Conservation (phyloP, 257 asterid species). For the Oldenlandia corymbosa region DNA sequence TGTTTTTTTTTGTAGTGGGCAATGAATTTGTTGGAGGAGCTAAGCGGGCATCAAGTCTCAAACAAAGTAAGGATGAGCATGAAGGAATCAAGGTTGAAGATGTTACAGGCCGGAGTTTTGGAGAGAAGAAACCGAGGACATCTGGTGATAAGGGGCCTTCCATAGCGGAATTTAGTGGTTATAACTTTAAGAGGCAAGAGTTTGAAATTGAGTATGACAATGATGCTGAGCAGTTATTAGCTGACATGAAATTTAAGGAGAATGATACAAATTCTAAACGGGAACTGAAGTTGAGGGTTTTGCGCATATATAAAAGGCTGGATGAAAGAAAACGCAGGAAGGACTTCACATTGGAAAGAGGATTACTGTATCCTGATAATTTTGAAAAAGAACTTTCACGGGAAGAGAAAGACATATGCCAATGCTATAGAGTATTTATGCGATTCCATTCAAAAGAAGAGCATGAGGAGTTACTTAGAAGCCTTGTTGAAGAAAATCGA, state of each 20-base stretch:
- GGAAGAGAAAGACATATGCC: constrained; percentile 78
- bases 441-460: constrained; percentile 87
- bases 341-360: constrained; percentile 77
- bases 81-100: constrained; percentile 66
- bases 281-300: constrained; percentile 71
- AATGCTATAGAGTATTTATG: constrained; percentile 70
- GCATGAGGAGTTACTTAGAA: constrained; percentile 66
- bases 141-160: constrained; percentile 64
- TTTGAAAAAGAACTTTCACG: constrained; percentile 60
- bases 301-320: constrained; percentile 85
- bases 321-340: constrained; percentile 97
- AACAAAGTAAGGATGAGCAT: constrained; percentile 40
- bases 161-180: constrained; percentile 77
- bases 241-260: constrained; percentile 98
- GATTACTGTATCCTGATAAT: constrained; percentile 69
- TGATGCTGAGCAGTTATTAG: constrained; percentile 95
- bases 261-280: constrained; percentile 80
- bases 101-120: constrained; percentile 73
- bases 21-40: constrained; percentile 42
- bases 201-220: constrained; percentile 93
- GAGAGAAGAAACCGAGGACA: constrained; percentile 87
- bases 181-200: constrained; percentile 85
- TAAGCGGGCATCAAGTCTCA: constrained; percentile 47
- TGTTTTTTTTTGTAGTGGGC: no score
- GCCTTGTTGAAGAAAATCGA: constrained; percentile 71